Base-by-base conservation (phyloP, 2,329 filamentous ascomycete species). In the Colletotrichum endophyticum region DNA sequence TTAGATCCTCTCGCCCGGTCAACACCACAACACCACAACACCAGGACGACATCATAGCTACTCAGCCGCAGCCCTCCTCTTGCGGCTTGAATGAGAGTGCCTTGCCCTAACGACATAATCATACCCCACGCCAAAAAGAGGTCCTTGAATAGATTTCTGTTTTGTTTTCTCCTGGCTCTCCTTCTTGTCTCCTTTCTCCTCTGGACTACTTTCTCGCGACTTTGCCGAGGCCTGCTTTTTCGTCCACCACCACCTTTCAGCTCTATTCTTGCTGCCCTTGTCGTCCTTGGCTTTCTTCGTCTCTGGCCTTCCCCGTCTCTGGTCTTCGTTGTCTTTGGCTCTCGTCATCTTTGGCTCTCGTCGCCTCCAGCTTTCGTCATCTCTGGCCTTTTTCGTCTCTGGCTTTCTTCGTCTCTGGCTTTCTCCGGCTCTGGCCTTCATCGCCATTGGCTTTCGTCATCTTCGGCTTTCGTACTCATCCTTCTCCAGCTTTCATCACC, bases 31-130 rank as follows among this genome's bases (percentile, higher is more conserved):
- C 19, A 19, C 11, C 8, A 16, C 59, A 3, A 19, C 4, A 62
- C 8, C 44, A 68, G 8, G 12, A 57, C 49, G 7, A 25, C 13
- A 44, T 39, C 19, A 27, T 16, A 8, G 3, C 19, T 36, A 3
- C 25, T 64, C 66, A 70, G 25, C 66, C 57, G 59, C 72, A 36
- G 16, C 39, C 4, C 15, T 56, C n/a, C 25, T 57, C 6, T 32
- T 62, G 59, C 59, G 30, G 59, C 59, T 62, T 36, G 30, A 22
- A 62, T 36, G 11, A 32, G 12, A 32, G 19, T 32, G 59, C 19
- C 8, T 32, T 62, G 28, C 27, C 61, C 61, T 66, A 22, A 66
- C 49, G 61, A 66, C 28, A 32, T 27, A 57, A 59, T 72, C 72
- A 71, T 32, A 12, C 3, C 12, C 32, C n/a, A 61, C 66, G 34